phyloP scores from a whole-genome alignment of 1,284 basidiomycete species.

The Rugosomyces carneus region DNA sequence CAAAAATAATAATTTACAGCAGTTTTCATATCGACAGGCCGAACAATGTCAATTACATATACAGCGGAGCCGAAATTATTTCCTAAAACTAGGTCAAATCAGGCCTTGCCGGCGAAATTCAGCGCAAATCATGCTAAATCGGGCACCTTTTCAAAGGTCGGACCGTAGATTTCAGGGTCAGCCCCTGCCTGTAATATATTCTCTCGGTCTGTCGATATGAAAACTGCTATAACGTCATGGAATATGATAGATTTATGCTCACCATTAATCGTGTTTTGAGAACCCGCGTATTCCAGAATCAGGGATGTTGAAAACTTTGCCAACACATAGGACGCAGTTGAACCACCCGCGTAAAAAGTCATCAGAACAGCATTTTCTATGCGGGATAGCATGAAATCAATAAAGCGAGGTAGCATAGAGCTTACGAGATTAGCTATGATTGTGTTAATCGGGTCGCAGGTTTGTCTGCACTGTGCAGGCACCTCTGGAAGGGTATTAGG shows the following conservation, averaged over 20 bases:
- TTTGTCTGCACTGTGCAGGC: conserved; percentile 30
- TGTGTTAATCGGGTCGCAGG: conserved; percentile 27
- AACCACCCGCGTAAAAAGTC: conserved; percentile 30
- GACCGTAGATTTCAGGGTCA: too few species aligned
- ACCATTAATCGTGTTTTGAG: conserved; percentile 28
- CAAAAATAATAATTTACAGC: too few species aligned
- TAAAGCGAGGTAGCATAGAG: background rate
- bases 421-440: conserved; percentile 16
- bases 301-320: conserved; percentile 19
- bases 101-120: too few species aligned
- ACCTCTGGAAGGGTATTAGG: conserved; percentile 13
- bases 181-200: too few species aligned
- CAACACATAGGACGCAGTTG: conserved; percentile 32
- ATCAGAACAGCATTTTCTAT: conserved; percentile 8
- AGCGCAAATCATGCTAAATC: too few species aligned
- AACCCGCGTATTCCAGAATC: conserved; percentile 23
- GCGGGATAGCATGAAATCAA: background rate
- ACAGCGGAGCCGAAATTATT: too few species aligned
- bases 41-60: too few species aligned
- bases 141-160: too few species aligned
- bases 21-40: background rate
- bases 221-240: too few species aligned
- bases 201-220: background rate
- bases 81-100: too few species aligned
- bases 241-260: too few species aligned